Conservation (phyloP, 805 yeast species). For the Maudiozyma saulgeensis region DNA sequence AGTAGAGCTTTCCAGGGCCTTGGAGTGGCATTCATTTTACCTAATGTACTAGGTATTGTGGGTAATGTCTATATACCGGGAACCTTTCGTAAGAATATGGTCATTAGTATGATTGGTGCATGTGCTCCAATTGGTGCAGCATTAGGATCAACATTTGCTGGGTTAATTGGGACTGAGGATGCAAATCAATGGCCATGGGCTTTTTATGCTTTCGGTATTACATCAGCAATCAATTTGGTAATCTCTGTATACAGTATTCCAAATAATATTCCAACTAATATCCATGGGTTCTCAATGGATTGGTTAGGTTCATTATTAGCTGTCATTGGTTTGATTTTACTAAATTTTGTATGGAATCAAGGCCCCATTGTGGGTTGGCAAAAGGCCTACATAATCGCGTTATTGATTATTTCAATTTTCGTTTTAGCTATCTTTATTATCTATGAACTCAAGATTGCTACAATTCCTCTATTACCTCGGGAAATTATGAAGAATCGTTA, state of each 20-base stretch:
- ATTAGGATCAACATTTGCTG: constrained; percentile 43
- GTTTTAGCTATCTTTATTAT: constrained; percentile 37
- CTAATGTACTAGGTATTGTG: constrained; percentile 49
- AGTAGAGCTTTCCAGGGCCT: constrained; percentile 56
- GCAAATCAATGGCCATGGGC: constrained; percentile 23
- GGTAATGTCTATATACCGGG: constrained; percentile 37
- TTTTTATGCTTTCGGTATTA: constrained; percentile 21
- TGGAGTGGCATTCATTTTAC: constrained; percentile 48
- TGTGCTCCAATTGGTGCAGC: constrained; percentile 55
- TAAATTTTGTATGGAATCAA: constrained; percentile 67
- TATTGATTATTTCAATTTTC: constrained; percentile 43
- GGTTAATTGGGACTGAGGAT: constrained; percentile 29
- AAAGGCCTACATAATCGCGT: constrained; percentile 44
- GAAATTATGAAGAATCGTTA: constrained; percentile 35
- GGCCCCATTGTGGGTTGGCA: constrained; percentile 68
- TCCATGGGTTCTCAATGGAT: constrained; percentile 32
- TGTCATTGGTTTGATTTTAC: constrained; percentile 47
- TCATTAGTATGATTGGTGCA: constrained; percentile 47
- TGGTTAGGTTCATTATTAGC: constrained; percentile 49
- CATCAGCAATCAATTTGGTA: constrained; percentile 10
- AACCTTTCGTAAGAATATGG: constrained; percentile 40
- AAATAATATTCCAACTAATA: constrained; percentile 19
- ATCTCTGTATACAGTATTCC: constrained; percentile 23
- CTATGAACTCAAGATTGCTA: constrained; percentile 38
- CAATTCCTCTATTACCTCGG: constrained; percentile 46